A percentile compares a stretch with the other conserved stretches of the same genome.
Conservation (phyloP, 108 stramenopile genomes). For the Pseudonitzschia pungens region DNA sequence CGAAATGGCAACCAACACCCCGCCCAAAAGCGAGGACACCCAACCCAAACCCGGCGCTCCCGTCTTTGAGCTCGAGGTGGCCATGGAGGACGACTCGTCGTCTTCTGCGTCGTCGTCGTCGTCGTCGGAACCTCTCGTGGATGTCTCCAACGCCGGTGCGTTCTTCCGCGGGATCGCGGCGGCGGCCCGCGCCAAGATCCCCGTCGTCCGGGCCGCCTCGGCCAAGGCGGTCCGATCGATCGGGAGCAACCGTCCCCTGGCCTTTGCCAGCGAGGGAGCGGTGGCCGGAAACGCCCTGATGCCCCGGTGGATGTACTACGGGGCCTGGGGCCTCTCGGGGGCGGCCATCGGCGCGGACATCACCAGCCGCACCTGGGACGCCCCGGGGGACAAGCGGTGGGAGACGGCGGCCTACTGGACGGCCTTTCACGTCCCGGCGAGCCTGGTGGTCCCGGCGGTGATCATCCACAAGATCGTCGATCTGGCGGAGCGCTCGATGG, state of each 20-base stretch:
- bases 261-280: slow-evolving; percentile 39
- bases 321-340: slow-evolving; percentile 21
- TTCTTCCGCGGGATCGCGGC: slow-evolving; percentile 24
- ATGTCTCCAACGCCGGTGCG: background rate
- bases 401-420: slow-evolving; percentile 30
- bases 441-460: slow-evolving; percentile 23
- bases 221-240: slow-evolving; percentile 27
- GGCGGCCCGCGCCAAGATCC: slow-evolving; percentile 9
- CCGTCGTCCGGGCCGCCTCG: background rate
- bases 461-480: slow-evolving; percentile 32
- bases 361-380: slow-evolving; percentile 26
- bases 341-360: slow-evolving; percentile 30
- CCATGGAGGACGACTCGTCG: no score
- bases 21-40: no score
- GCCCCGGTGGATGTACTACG: slow-evolving; percentile 22
- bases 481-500: slow-evolving; percentile 1
- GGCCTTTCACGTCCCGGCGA: slow-evolving; percentile 33
- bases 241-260: slow-evolving; percentile 24
- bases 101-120: no score
- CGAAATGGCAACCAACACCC: no score
- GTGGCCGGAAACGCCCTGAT: slow-evolving; percentile 27
- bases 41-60: no score
- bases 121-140: no score
- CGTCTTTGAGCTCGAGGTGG: no score
- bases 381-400: background rate